Percentiles rank a stretch among this genome's conserved stretches.
Evolutionary conservation across 768 basidiomycete genomes (phyloP).

Genomic region (Kwoniella shandongensis): DNA sequence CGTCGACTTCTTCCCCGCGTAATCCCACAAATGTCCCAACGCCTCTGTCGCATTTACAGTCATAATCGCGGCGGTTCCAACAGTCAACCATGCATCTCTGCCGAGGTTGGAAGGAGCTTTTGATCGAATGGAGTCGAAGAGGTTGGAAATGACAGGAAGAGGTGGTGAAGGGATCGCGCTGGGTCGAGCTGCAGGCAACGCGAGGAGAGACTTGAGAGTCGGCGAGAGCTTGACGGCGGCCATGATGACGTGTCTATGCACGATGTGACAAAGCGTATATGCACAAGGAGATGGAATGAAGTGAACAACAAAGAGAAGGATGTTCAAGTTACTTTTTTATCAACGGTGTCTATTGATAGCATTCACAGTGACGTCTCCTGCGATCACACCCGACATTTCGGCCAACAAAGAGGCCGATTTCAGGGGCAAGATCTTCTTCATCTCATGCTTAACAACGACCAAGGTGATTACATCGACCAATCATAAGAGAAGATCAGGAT

Average conservation of each 20-base stretch:
- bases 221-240: constrained; percentile 58
- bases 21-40: constrained; percentile 76
- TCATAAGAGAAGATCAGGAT: too few species aligned
- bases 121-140: constrained; percentile 41
- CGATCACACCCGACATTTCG: too few species aligned
- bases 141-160: constrained; percentile 58
- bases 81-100: constrained; percentile 35
- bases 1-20: constrained; percentile 56
- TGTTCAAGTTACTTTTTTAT: too few species aligned
- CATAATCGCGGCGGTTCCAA: constrained; percentile 77
- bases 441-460: too few species aligned
- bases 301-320: too few species aligned
- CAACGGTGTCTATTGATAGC: too few species aligned
- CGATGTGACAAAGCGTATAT: too few species aligned
- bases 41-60: constrained; percentile 78
- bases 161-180: constrained; percentile 67
- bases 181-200: constrained; percentile 54
- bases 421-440: too few species aligned
- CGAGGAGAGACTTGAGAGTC: constrained; percentile 60
- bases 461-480: too few species aligned
- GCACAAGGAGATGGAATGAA: too few species aligned
- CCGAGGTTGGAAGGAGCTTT: constrained; percentile 24
- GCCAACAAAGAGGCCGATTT: too few species aligned
- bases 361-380: too few species aligned
- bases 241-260: neutral